Evolutionary conservation across 1,284 basidiomycete genomes (phyloP), one percentile per base, ranked within the genome.

Genomic region (Malassezia globosa): DNA sequence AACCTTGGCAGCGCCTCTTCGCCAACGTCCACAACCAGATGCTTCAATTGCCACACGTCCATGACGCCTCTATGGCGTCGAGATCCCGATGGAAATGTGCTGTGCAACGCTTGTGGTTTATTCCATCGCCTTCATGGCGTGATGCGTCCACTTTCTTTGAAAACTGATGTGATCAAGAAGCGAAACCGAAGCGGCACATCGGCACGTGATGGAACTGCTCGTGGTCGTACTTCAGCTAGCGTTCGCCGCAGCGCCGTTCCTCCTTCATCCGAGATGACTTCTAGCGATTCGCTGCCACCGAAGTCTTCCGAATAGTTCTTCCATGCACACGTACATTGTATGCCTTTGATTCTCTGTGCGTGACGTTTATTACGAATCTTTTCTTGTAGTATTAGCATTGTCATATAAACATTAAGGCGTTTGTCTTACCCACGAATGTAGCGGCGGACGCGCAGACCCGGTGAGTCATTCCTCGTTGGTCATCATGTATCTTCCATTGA

Each of bases 81-180:
- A 59, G 88, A 95, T 75, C 86, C 88, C 1, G 88, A 95, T 58
- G 89, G 89, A 21, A 87, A 92, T 70, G 89, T 89, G 26, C 74
- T 95, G 50, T 95, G 73, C 61, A 75, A 75, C 49, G 73, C 73
- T 2, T 75, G 73, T 48, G 73, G 73, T 38, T 51, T 72, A 25
- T 52, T 61, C 51, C 69, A 87, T 83, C 94, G 94, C 81, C 76
- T 95, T 38, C 89, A 95, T 65, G 90, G 90, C 36, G 88, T 94
- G 33, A 87, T 90, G 14, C 80, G 90, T 46, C 89, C 89, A 6
- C 75, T 94, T 56, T 90, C 87, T 40, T 78, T 95, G 55, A 95
- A 94, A 78, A 94, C 89, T 21, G 89, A 95, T 72, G 84, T 94
- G 37, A 95, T 95, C 74, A 95, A 95, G 81, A 95, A 94, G 77